Conservation (phyloP, 1,139 yeast species). For the Yamadazyma spencermartinsiae region DNA sequence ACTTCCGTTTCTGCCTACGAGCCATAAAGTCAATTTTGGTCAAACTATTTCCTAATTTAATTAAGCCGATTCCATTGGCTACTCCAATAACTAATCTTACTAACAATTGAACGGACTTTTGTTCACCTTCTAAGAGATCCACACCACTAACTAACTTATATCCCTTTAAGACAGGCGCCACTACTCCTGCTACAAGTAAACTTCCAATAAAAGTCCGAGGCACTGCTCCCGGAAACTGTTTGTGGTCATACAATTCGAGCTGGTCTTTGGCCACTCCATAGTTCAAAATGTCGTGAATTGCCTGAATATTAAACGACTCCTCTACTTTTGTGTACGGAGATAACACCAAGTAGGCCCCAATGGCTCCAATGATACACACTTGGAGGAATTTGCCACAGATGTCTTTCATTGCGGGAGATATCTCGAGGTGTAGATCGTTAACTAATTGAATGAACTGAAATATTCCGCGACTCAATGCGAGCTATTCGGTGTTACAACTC, state of each 20-base stretch:
- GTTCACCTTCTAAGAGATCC: constrained; percentile 25
- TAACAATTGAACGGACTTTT: constrained; percentile 46
- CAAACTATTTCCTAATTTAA: constrained; percentile 26
- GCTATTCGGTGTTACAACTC: neutral
- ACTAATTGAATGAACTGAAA: neutral
- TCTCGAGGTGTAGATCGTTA: neutral
- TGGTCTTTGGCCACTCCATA: constrained; percentile 52
- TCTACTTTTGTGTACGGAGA: constrained; percentile 92
- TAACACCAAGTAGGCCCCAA: constrained; percentile 46
- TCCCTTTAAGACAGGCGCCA: constrained; percentile 24
- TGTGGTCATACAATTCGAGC: constrained; percentile 63
- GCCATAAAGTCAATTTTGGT: constrained; percentile 27
- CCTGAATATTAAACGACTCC: constrained; percentile 90
- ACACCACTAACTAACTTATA: constrained; percentile 29
- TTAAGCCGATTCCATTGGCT: constrained; percentile 38
- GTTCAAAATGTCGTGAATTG: constrained; percentile 76
- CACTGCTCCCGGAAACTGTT: constrained; percentile 81
- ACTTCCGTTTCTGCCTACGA: constrained; percentile 14
- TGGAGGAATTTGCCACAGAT: constrained; percentile 3
- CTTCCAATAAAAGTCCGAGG: constrained; percentile 86
- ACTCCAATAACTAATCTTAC: constrained; percentile 58
- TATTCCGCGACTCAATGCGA: neutral
- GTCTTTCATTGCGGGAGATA: constrained; percentile 2
- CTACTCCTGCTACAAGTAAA: constrained; percentile 47
- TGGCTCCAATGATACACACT: constrained; percentile 23